Evolutionary conservation across 257 asterid species (phyloP).

Genomic region (Apocynum venetum): DNA sequence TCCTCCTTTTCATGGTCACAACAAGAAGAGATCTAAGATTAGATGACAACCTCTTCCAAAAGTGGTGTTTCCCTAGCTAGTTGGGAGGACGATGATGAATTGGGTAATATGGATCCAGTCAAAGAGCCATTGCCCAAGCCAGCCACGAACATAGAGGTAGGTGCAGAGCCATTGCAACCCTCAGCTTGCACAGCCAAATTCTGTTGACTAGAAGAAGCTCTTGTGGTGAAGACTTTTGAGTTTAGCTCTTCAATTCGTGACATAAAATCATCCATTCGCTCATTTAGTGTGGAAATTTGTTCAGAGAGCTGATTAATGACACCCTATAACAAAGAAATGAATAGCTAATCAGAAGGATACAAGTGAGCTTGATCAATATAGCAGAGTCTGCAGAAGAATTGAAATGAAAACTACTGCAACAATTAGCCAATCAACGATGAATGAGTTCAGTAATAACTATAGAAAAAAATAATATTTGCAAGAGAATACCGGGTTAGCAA

Average conservation of each 20-base stretch:
- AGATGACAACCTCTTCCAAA: conserved; percentile 72
- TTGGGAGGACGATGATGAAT: conserved; percentile 74
- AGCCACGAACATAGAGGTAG: conserved; percentile 53
- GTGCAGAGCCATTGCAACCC: conserved; percentile 56
- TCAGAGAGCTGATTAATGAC: conserved; percentile 77
- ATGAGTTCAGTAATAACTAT: not conserved
- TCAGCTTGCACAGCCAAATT: conserved; percentile 71
- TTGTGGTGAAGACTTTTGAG: conserved; percentile 53
- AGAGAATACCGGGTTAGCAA: conserved; percentile 66
- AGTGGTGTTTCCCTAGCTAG: conserved; percentile 70
- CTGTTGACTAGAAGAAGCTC: conserved; percentile 69
- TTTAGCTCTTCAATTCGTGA: conserved; percentile 82
- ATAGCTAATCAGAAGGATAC: not conserved
- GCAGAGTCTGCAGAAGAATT: not conserved
- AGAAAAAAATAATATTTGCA: not conserved
- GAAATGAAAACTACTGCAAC: not conserved
- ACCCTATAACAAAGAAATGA: conserved; percentile 53
- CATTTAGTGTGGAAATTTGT: conserved; percentile 82
- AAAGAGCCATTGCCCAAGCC: conserved; percentile 64
- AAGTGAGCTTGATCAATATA: not conserved
- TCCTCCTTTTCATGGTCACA: not conserved
- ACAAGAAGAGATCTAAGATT: conserved; percentile 2
- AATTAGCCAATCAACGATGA: not conserved
- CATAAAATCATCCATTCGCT: conserved; percentile 96
- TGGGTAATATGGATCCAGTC: conserved; percentile 55